A percentile compares a stretch with the other conserved stretches of the same genome.
Conservation (phyloP, 1,284 basidiomycete species). For the Malassezia caprae region DNA sequence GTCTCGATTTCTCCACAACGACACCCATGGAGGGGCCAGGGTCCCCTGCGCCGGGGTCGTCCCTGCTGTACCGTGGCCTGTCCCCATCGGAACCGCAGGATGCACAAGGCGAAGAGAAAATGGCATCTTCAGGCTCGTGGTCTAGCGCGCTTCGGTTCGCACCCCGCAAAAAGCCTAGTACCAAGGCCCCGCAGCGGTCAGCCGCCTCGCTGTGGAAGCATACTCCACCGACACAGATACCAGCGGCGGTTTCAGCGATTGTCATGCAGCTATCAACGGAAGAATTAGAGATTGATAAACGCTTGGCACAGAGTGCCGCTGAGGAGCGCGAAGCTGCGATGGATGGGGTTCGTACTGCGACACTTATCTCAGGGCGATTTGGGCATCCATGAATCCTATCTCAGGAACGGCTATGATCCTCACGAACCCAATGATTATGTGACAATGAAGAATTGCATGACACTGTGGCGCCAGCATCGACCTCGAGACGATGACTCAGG, state of each 20-base stretch:
- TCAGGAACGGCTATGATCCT: slow-evolving; percentile 32
- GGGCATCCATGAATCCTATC: slow-evolving; percentile 20
- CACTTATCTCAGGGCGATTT: slow-evolving; percentile 8
- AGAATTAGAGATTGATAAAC: slow-evolving; percentile 19
- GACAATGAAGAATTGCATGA: slow-evolving; percentile 27
- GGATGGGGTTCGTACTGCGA: background rate
- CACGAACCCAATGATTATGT: slow-evolving; percentile 38
- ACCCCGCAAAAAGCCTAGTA: slow-evolving; percentile 14
- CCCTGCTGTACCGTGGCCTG: background rate
- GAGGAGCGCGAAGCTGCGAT: background rate
- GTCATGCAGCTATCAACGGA: slow-evolving; percentile 15
- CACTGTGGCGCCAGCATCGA: slow-evolving; percentile 20
- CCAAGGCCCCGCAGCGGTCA: background rate
- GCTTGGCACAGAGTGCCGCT: background rate
- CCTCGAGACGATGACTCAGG: background rate
- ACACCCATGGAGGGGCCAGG: background rate
- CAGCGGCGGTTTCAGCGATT: background rate
- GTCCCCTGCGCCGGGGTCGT: background rate
- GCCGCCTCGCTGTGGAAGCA: background rate
- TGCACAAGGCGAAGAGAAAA: background rate
- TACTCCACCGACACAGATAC: background rate
- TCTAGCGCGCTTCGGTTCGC: slow-evolving; percentile 36
- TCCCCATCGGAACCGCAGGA: background rate
- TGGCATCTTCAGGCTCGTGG: slow-evolving; percentile 11
- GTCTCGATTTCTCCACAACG: background rate